Evolutionary conservation across 2,329 filamentous ascomycete genomes (phyloP).

Genomic region (Fusarium anthophilum): DNA sequence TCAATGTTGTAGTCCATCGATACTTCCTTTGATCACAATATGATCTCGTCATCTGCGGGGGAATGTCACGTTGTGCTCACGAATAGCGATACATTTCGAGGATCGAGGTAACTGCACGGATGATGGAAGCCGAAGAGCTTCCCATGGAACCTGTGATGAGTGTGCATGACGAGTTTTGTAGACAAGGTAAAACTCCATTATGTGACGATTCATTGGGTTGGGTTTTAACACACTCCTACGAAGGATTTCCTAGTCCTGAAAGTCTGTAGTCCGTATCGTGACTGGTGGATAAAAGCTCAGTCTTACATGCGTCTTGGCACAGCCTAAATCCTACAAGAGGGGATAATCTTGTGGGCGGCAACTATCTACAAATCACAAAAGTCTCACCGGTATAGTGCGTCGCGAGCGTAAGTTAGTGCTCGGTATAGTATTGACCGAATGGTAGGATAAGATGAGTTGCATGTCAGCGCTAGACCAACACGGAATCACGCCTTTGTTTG

Average conservation of each 20-base stretch:
- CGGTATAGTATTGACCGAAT: neutral
- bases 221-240: neutral
- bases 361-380: neutral
- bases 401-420: neutral
- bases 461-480: neutral
- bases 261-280: neutral
- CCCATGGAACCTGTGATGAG: no score
- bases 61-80: neutral
- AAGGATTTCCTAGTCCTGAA: neutral
- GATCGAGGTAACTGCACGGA: neutral
- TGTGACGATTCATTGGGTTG: neutral
- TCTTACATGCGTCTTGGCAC: neutral
- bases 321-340: conserved; percentile 2
- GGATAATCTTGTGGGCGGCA: neutral
- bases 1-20: rapidly evolving
- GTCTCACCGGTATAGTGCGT: neutral
- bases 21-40: rapidly evolving
- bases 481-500: neutral
- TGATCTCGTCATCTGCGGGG: neutral
- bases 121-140: neutral
- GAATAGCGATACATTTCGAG: neutral
- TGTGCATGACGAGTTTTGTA: neutral
- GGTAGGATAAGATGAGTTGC: no score
- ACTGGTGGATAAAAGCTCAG: neutral
- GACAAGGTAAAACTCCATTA: no score